A percentile compares a stretch with the other conserved stretches of the same genome.
phyloP scores from a whole-genome alignment of 192 early-diverging fungal genomes.

The Coemansia sp. region DNA sequence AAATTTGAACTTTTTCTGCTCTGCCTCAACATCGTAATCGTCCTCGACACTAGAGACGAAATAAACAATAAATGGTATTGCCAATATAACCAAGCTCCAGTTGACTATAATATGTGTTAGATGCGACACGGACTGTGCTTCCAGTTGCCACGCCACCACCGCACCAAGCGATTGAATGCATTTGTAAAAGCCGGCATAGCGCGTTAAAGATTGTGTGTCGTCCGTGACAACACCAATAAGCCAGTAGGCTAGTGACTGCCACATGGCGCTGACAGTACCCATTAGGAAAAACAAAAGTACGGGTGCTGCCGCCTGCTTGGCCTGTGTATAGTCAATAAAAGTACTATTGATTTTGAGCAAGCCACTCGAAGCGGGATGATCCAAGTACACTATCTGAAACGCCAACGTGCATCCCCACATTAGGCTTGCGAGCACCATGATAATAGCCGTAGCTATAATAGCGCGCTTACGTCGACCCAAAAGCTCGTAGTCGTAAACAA shows the following conservation, averaged over 20 bases:
- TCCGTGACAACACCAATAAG: slow-evolving; percentile 79
- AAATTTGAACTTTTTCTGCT: slow-evolving; percentile 1
- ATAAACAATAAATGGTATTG: slow-evolving; percentile 51
- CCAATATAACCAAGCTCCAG: slow-evolving; percentile 47
- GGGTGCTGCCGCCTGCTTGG: slow-evolving; percentile 56
- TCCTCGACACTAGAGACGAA: slow-evolving; percentile 50
- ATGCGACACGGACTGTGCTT: slow-evolving; percentile 46
- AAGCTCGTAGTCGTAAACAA: slow-evolving; percentile 21
- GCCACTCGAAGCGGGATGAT: slow-evolving; percentile 1
- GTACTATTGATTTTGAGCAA: slow-evolving; percentile 5
- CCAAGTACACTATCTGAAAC: slow-evolving; percentile 58
- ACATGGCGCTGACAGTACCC: slow-evolving; percentile 74
- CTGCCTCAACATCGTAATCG: slow-evolving; percentile 5
- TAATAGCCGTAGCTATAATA: slow-evolving; percentile 6
- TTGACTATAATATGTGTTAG: slow-evolving; percentile 55
- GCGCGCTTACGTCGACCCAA: slow-evolving; percentile 28
- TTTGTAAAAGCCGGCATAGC: slow-evolving; percentile 85
- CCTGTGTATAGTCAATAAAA: slow-evolving; percentile 53
- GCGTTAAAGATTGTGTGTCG: slow-evolving; percentile 63
- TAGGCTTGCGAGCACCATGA: slow-evolving; percentile 15
- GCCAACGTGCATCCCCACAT: slow-evolving; percentile 59
- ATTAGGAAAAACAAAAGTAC: slow-evolving; percentile 69
- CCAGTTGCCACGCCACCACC: slow-evolving; percentile 68
- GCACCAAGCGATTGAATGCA: slow-evolving; percentile 72
- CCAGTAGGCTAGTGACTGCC: slow-evolving; percentile 78